Evolutionary conservation across 1,284 basidiomycete species (phyloP).

Genomic region (Cystobasidium slooffiae): DNA sequence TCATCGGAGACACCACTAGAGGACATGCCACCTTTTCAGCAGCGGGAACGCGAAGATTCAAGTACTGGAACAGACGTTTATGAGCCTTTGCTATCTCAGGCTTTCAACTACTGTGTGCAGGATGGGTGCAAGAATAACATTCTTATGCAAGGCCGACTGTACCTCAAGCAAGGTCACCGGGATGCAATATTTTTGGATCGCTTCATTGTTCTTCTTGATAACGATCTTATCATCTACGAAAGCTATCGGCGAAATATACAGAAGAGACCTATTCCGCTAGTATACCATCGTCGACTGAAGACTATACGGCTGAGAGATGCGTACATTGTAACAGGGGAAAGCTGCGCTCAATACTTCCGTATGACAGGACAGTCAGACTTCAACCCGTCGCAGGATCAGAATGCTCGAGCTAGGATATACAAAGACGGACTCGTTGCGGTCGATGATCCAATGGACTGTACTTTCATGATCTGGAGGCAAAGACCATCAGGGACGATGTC

Average conservation of each 20-base stretch:
- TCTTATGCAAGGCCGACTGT: conserved; percentile 43
- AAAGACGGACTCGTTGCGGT: conserved; percentile 47
- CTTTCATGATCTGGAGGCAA: conserved; percentile 47
- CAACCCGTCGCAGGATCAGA: conserved; percentile 43
- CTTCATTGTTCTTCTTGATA: conserved; percentile 47
- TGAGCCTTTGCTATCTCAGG: conserved; percentile 40
- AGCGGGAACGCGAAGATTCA: conserved; percentile 1
- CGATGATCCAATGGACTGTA: conserved; percentile 51
- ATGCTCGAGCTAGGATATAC: conserved; percentile 49
- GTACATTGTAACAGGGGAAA: conserved; percentile 49
- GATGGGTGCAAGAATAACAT: conserved; percentile 47
- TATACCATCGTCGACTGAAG: conserved; percentile 47
- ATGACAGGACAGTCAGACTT: conserved; percentile 35
- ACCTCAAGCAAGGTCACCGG: conserved; percentile 48
- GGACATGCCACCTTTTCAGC: conserved; percentile 1
- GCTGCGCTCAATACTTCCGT: conserved; percentile 42
- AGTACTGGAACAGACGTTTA: conserved; percentile 32
- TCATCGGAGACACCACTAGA: conserved; percentile 3
- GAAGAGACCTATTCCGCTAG: conserved; percentile 43
- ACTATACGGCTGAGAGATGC: conserved; percentile 46
- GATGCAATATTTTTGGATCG: conserved; percentile 47
- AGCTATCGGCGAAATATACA: conserved; percentile 24
- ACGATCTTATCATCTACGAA: conserved; percentile 5
- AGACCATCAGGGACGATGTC: conserved; percentile 31
- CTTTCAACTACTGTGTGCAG: conserved; percentile 50